Conservation (phyloP, 768 basidiomycete species). For the Pleurotus djamor region DNA sequence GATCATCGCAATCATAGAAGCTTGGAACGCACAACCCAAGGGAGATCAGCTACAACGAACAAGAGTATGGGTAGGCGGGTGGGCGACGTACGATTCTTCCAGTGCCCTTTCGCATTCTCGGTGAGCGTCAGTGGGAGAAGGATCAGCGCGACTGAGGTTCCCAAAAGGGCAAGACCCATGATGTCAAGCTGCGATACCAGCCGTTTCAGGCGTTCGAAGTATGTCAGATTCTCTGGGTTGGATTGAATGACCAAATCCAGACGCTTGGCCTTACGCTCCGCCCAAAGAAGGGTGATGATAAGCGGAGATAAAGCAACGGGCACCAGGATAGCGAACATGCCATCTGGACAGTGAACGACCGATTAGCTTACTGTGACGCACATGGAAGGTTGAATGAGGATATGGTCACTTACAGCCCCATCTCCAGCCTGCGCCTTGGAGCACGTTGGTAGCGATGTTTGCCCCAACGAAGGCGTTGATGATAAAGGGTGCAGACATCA, state of each 20-base stretch:
- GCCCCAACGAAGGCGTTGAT: conserved; percentile 66
- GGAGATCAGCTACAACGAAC: not conserved
- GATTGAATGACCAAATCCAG: conserved; percentile 21
- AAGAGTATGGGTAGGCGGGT: not conserved
- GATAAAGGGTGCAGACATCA: conserved; percentile 51
- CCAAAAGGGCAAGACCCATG: conserved; percentile 50
- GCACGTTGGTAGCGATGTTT: conserved; percentile 50
- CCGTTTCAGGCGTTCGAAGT: conserved; percentile 17
- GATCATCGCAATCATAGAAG: conserved; percentile 51
- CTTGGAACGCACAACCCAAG: conserved; percentile 20
- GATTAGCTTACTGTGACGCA: not conserved
- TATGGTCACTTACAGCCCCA: conserved; percentile 58
- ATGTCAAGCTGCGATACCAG: conserved; percentile 39
- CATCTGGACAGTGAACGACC: conserved; percentile 31
- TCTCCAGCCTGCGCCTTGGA: conserved; percentile 50
- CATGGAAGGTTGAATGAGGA: not conserved
- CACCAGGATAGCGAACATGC: conserved; percentile 57
- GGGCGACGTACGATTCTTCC: conserved; percentile 43
- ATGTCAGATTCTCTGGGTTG: conserved; percentile 4
- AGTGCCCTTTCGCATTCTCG: conserved; percentile 31
- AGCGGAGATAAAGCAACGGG: conserved; percentile 49
- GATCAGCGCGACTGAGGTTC: conserved; percentile 45
- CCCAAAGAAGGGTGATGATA: conserved; percentile 54
- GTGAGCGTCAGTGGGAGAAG: conserved; percentile 55
- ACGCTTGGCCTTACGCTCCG: conserved; percentile 44